These are phyloP conservation scores for Bullera alba DNA, from an alignment of 768 basidiomycete species.

Conservation along the genomic window DNA sequence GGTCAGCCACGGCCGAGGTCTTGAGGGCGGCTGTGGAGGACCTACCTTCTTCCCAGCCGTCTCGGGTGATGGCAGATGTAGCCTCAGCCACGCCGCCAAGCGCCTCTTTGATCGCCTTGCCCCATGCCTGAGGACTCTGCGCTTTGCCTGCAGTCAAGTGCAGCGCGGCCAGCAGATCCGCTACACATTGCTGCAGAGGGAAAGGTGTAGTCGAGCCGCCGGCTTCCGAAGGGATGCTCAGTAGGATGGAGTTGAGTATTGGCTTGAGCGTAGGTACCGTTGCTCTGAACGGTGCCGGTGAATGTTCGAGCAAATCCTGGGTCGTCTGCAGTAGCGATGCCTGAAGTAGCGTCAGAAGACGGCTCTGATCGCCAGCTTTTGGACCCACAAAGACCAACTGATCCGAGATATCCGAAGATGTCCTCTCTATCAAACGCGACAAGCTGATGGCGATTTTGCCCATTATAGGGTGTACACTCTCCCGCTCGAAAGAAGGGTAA, in stretches of 20 bases:
- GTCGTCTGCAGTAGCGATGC: constrained; percentile 18
- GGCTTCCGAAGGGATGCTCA: constrained; percentile 6
- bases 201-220: not conserved
- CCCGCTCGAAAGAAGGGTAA: constrained; percentile 36
- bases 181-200: constrained; percentile 11
- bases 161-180: constrained; percentile 17
- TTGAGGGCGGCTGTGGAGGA: not conserved
- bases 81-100: constrained; percentile 20
- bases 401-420: constrained; percentile 2
- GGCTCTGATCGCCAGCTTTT: not conserved
- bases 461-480: constrained; percentile 30
- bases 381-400: constrained; percentile 14
- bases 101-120: constrained; percentile 25
- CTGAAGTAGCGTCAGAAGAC: constrained; percentile 7
- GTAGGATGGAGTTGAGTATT: constrained; percentile 11
- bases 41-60: constrained; percentile 32
- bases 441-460: constrained; percentile 28
- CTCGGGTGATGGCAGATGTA: constrained; percentile 14
- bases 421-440: constrained; percentile 14
- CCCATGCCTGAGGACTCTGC: constrained; percentile 21
- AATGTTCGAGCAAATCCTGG: constrained; percentile 25
- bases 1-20: not conserved
- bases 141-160: constrained; percentile 28
- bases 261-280: constrained; percentile 30
- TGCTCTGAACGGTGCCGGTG: constrained; percentile 41